Base-by-base conservation (phyloP, 108 stramenopile genomes). In the Fistulifera pelliculosa region DNA sequence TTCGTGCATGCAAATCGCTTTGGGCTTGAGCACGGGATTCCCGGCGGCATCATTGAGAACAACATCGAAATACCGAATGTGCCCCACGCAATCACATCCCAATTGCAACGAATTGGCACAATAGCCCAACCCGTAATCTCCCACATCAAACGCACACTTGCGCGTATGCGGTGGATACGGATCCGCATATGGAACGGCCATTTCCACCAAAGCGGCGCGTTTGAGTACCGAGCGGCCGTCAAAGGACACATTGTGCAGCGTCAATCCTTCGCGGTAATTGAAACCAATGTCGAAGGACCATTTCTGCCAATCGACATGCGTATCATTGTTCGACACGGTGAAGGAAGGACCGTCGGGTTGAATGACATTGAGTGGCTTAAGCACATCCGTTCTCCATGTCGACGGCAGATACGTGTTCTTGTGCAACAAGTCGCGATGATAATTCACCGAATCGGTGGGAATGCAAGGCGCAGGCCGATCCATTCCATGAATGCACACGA, bases 1-100 rank as follows among this genome's bases (percentile, higher is more conserved):
- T 52, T 85, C 84, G 69, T 85, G 84, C 80, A 85, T 80, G 64
- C 84, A 85, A 39, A 85, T 61, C 7, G 73, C 84, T 47, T 81
- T 79, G 41, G 68, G 68, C 24, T 52, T 51, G 5, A 48, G 25
- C 12, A 51, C 12, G 0, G 76, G 74, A 14, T 64, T 27, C 14
- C 80, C 80, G 5, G 49, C 14, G 19, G 61, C 45, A 52, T 81
- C 80, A 31, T 42, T 65, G 44, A 85, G 48, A 41, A 25, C 49
- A 1, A 73, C 80, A 52, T 85, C 84, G 61, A 85, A 85, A 62
- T 85, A 85, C 49, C 79, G 77, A 62, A 81, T 85, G 58, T 78
- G 68, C 1, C 84, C 84, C 16, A 81, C 58, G 56, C 84, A 85
- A 49, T 85, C 84, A 40, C 84, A 85, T 10, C 84, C 80, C n/a